Conservation (phyloP, 352 stramenopile genomes). For the Phytophthora meadii region DNA sequence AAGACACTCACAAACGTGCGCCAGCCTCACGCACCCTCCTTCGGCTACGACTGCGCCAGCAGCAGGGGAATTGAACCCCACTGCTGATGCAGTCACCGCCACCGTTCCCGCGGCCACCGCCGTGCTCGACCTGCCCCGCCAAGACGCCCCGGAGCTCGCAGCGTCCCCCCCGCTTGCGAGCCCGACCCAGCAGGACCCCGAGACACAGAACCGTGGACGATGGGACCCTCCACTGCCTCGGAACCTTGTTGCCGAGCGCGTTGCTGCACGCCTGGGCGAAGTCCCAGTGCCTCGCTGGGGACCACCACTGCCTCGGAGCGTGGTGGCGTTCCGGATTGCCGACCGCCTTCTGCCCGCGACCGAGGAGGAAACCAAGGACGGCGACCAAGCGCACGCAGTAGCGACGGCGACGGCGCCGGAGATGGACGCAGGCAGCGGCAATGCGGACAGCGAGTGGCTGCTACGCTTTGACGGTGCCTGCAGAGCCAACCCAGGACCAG, state of each 20-base stretch:
- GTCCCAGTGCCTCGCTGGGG: not conserved
- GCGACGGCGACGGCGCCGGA: too few relatives aligned
- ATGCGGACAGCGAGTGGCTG: not conserved
- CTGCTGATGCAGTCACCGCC: not conserved
- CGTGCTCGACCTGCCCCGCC: too few relatives aligned
- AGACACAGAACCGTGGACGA: accelerated
- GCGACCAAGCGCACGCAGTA: not conserved
- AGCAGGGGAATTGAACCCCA: slow-evolving; percentile 5
- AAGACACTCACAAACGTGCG: not conserved
- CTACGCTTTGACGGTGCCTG: too few relatives aligned
- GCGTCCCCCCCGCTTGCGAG: too few relatives aligned
- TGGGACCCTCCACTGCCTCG: not conserved
- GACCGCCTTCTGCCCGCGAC: not conserved
- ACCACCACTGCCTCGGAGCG: not conserved
- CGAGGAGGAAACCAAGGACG: too few relatives aligned
- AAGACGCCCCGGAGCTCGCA: too few relatives aligned
- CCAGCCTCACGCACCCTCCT: not conserved
- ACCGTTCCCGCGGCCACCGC: too few relatives aligned
- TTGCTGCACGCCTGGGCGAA: not conserved
- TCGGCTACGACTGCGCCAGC: slow-evolving; percentile 3
- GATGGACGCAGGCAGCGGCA: too few relatives aligned
- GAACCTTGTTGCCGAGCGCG: not conserved
- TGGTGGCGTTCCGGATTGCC: not conserved
- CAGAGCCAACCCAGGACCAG: too few relatives aligned
- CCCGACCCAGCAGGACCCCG: not conserved